Evolutionary conservation across 2,329 filamentous ascomycete species (phyloP).

Genomic region (Cordyceps javanica): DNA sequence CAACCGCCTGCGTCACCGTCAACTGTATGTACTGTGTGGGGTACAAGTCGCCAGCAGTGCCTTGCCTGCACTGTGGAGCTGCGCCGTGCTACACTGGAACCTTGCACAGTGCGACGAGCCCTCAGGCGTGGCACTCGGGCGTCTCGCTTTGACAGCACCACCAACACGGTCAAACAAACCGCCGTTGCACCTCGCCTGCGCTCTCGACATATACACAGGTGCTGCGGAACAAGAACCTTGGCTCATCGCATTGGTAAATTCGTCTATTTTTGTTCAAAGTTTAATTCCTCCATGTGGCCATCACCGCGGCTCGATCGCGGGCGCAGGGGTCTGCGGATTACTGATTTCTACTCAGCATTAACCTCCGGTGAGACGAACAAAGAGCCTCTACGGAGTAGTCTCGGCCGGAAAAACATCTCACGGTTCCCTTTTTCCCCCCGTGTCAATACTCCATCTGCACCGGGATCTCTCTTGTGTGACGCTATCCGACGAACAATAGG

Average conservation of each 20-base stretch:
- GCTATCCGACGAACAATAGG: no score
- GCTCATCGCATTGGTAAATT: background rate
- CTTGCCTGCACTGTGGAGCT: background rate
- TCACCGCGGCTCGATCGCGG: background rate
- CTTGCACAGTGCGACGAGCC: background rate
- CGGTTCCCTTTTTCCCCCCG: no score
- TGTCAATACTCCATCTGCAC: no score
- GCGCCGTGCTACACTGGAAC: background rate
- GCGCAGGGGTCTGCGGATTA: no score
- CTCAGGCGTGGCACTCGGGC: background rate
- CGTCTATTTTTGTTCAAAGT: background rate
- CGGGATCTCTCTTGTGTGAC: no score
- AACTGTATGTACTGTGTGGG: background rate
- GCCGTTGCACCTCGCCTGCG: background rate
- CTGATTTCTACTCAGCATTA: no score
- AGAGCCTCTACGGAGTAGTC: no score
- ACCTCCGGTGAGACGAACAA: no score
- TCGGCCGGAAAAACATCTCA: no score
- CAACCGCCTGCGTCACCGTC: background rate
- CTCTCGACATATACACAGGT: background rate
- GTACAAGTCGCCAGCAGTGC: background rate
- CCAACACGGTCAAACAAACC: background rate
- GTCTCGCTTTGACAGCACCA: background rate
- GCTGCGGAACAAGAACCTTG: background rate
- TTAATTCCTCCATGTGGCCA: background rate